These are phyloP conservation scores for Sarocladiaceae sp. DNA, from an alignment of 2,329 filamentous ascomycete species.

Conservation along the genomic window DNA sequence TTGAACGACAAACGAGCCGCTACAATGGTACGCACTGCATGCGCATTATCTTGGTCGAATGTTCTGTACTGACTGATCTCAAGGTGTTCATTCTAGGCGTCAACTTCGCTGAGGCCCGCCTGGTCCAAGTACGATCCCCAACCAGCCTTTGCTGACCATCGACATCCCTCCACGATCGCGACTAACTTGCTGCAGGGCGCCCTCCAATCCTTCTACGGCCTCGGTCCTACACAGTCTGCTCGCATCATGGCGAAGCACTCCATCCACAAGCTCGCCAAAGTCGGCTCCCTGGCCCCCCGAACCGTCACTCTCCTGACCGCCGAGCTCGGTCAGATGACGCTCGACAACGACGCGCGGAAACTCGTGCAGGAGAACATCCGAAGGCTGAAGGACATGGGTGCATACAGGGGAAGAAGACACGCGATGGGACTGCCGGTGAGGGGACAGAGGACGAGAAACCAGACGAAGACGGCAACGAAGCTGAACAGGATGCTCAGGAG, in stretches of 20 bases:
- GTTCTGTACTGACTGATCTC: neutral
- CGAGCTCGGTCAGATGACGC: conserved; percentile 85
- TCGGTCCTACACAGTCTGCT: conserved; percentile 65
- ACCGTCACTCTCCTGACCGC: conserved; percentile 79
- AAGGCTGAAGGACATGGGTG: conserved; percentile 84
- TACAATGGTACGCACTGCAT: conserved; percentile 19
- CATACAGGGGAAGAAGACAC: conserved; percentile 83
- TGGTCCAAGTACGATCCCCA: conserved; percentile 66
- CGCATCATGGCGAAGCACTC: conserved; percentile 83
- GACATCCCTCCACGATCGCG: neutral
- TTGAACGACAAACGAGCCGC: conserved; percentile 6
- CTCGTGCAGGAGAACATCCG: conserved; percentile 80
- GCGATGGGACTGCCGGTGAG: conserved; percentile 89
- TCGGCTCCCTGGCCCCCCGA: conserved; percentile 70
- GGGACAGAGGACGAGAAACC: conserved; percentile 82
- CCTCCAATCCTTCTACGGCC: conserved; percentile 81
- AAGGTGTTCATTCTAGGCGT: conserved; percentile 82
- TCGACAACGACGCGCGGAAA: conserved; percentile 82
- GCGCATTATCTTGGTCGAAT: too few relatives aligned
- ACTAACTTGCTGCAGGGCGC: conserved; percentile 50
- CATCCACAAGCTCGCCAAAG: conserved; percentile 77
- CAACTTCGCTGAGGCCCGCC: conserved; percentile 77
- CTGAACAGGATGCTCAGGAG: conserved; percentile 54
- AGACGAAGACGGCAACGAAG: conserved; percentile 57
- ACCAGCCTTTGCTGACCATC: too few relatives aligned